Evolutionary conservation across 176 grass and related monocot genomes (phyloP).

Genomic region (Oryza rufipogon): DNA sequence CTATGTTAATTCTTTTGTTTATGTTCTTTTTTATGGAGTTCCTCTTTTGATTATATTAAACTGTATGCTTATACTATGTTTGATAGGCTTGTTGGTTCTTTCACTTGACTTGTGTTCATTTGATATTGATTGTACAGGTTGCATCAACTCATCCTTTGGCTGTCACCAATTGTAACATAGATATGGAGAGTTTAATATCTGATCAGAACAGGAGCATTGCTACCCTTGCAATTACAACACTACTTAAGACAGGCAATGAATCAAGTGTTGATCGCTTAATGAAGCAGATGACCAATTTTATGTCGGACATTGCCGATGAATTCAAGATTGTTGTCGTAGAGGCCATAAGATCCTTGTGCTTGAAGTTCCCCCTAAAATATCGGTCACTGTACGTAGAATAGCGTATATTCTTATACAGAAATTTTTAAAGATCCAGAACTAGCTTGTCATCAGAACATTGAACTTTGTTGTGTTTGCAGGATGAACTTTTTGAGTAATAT

Average conservation of each 20-base stretch:
- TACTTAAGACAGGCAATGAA: constrained; percentile 98
- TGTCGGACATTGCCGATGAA: constrained; percentile 98
- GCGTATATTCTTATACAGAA: background rate
- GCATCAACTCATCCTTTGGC: constrained; percentile 94
- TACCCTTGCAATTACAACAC: constrained; percentile 95
- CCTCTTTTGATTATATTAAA: background rate
- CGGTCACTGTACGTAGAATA: constrained; percentile 80
- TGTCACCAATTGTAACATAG: constrained; percentile 98
- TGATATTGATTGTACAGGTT: constrained; percentile 61
- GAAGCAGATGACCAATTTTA: constrained; percentile 99
- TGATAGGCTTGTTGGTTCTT: constrained; percentile 15
- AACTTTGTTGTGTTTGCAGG: constrained; percentile 52
- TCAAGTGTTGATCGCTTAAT: constrained; percentile 98
- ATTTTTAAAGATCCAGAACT: constrained; percentile 7
- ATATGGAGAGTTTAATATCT: constrained; percentile 99
- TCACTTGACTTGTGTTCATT: constrained; percentile 35
- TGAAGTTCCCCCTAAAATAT: constrained; percentile 99
- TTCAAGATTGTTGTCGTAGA: constrained; percentile 99
- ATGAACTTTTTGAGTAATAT: constrained; percentile 99
- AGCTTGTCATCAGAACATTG: constrained; percentile 21
- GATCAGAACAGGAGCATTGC: constrained; percentile 99
- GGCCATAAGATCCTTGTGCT: constrained; percentile 94
- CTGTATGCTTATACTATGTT: background rate
- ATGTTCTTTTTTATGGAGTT: background rate
- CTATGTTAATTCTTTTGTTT: background rate